Evolutionary conservation across 768 basidiomycete genomes (phyloP), one percentile per base, ranked within the genome.

Genomic region (Boletus speciosus): DNA sequence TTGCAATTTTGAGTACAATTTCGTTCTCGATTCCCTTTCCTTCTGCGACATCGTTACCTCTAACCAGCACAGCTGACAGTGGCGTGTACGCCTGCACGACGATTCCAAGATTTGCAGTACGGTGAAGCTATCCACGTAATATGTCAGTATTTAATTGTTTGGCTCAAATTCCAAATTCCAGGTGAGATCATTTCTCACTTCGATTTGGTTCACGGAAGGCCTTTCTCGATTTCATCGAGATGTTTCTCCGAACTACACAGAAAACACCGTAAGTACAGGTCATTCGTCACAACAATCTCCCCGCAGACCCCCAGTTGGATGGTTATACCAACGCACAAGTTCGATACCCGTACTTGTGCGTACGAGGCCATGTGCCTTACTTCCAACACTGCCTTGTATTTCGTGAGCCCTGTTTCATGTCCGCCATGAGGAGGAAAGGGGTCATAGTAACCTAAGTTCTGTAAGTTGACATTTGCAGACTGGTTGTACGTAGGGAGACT

Each of bases 81-180:
- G 93, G 89, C 56, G 85, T 81, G 64, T 91, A 89, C 0, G 88
- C 90, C 61, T 88, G 75, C 9, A 89, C 72, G 21, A 82, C 65
- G 52, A 92, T 88, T 19, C 19, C 19, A 19, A 19, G 19, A 68
- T 25, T 70, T 61, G 68, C 88, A 91, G 68, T 86, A 93, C 62
- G 88, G 55, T 90, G 89, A 11, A 91, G 73, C 86, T 90, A 56
- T 25, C 47, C 51, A 35, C 31, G 8, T 36, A 36, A 47, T 36
- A 32, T 29, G 29, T 57, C 41, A 47, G 23, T 36, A 40, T 32
- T 6, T 25, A 25, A 25, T 12, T 32, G 39, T 34, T 34, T n/a
- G 21, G 29, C 25, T 25, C 25, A 25, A 25, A 25, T 25, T 36
- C 19, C 34, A 19, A 5, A 15, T 43, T n/a, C 45, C 8, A 16